Percentiles rank a stretch among this genome's conserved stretches.
These are phyloP conservation scores for Rhododendron henanense DNA, from an alignment of 148 eudicot species.

Conservation along the genomic window DNA sequence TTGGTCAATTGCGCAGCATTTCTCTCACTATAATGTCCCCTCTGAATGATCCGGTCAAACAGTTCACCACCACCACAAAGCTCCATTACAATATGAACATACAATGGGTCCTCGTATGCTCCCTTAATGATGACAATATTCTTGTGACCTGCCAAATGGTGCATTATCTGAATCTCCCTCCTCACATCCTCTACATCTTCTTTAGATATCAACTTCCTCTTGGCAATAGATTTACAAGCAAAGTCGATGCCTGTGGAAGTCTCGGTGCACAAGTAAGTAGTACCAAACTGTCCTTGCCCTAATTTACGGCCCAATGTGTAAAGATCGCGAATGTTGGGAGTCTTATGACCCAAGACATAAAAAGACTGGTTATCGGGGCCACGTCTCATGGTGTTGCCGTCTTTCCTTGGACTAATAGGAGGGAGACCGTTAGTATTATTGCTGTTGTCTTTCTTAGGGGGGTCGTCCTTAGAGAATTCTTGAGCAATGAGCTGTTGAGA, in stretches of 20 bases:
- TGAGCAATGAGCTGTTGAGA: slow-evolving; percentile 46
- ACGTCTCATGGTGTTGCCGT: slow-evolving; percentile 34
- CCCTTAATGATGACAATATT: slow-evolving; percentile 83
- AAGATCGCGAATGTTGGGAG: slow-evolving; percentile 78
- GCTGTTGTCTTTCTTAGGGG: slow-evolving; percentile 24
- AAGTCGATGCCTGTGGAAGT: slow-evolving; percentile 56
- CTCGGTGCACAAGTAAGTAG: slow-evolving; percentile 85
- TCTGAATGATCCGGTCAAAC: slow-evolving; percentile 84
- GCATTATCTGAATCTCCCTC: slow-evolving; percentile 99
- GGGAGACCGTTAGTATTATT: slow-evolving; percentile 18
- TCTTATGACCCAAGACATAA: slow-evolving; percentile 82
- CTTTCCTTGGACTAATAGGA: slow-evolving; percentile 28
- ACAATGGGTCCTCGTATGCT: slow-evolving; percentile 84
- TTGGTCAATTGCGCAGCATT: slow-evolving; percentile 89
- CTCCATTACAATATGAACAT: slow-evolving; percentile 95
- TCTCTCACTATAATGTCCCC: slow-evolving; percentile 89
- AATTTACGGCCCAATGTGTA: slow-evolving; percentile 77
- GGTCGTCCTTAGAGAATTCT: slow-evolving; percentile 40
- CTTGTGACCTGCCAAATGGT: slow-evolving; percentile 88
- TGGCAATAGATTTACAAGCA: slow-evolving; percentile 90
- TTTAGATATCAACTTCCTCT: slow-evolving; percentile 86
- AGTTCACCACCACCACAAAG: slow-evolving; percentile 85
- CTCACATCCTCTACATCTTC: slow-evolving; percentile 96
- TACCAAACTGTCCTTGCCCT: slow-evolving; percentile 97
- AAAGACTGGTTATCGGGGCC: slow-evolving; percentile 45